Evolutionary conservation across 2,329 filamentous ascomycete genomes (phyloP), one percentile per base, ranked within the genome.

Genomic region (Chaetomiaceae sp.): DNA sequence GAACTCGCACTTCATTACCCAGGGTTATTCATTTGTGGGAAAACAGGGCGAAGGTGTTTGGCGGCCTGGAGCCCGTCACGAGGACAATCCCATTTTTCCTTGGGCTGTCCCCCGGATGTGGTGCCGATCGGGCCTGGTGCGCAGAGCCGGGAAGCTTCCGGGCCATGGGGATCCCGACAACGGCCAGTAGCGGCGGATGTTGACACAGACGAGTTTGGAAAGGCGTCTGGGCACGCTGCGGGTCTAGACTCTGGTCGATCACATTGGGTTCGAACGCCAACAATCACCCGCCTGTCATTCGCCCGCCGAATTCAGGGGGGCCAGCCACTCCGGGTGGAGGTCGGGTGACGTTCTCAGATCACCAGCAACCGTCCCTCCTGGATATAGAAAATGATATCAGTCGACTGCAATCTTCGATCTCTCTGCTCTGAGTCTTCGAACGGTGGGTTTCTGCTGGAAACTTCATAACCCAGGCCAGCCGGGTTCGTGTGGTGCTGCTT

Each of bases 31-130:
- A 25, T 23, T 34, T 14, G 3, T 36, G 45, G 45, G 18, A 29
- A 27, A 23, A 23, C 40, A 32, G 20, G 37, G 37, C 34, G 33
- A 44, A 25, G 30, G 32, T 9, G 9, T n/a, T 8, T 33, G 40
- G 20, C 21, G 20, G 18, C 11, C 16, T 25, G 37, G 34, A 16
- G 30, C 9, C 33, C 25, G 48, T 57, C 57, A 58, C 57, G 57
- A 50, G 57, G 51, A 51, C 49, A 53, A 13, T n/a, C 32, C 42
- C 18, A 20, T n/a, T 51, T 51, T 45, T 45, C 21, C 6, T 23
- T 29, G 18, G 11, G 29, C 32, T 21, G 40, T 38, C 38, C 46
- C 29, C 44, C 25, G 38, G 41, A 33, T n/a, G 16, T 21, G 27
- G 21, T 43, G 16, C 32, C 45, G 48, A 55, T 53, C 32, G 18